Percentiles rank a stretch among this genome's conserved stretches.
phyloP scores from a whole-genome alignment of 305 asterid species.

The Nicotiana rustica region DNA sequence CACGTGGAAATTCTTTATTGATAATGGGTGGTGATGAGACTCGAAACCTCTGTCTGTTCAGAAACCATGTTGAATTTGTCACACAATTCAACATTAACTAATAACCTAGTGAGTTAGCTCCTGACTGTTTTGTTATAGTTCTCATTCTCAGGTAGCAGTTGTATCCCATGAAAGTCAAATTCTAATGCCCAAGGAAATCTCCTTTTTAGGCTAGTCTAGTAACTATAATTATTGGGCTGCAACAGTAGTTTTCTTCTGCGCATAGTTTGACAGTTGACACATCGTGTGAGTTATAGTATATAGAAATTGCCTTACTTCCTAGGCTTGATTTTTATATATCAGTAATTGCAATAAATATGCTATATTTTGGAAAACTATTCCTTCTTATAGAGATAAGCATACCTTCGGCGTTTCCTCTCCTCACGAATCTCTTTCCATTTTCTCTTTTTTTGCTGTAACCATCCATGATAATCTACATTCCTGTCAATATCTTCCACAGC shows the following conservation, averaged over 20 bases:
- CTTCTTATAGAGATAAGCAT: conserved; percentile 32
- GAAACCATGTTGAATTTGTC: too few species aligned
- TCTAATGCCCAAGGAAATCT: neutral
- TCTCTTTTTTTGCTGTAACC: conserved; percentile 95
- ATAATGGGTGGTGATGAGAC: too few species aligned
- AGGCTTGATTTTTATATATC: neutral
- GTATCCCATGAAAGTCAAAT: neutral
- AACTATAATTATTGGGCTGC: conserved; percentile 17
- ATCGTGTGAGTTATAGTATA: neutral
- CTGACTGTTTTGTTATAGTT: too few species aligned
- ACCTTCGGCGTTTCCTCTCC: conserved; percentile 90
- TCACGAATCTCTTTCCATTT: conserved; percentile 90
- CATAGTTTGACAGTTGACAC: neutral
- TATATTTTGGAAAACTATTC: neutral
- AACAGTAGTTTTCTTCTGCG: neutral
- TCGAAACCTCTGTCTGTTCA: too few species aligned
- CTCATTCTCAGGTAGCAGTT: neutral
- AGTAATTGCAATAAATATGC: conserved; percentile 19
- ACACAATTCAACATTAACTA: too few species aligned
- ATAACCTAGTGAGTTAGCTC: too few species aligned
- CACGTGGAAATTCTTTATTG: too few species aligned
- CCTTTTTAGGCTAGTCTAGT: conserved; percentile 3
- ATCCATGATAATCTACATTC: conserved; percentile 84
- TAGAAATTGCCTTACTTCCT: neutral
- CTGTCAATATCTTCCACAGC: conserved; percentile 63